Evolutionary conservation across 2,329 filamentous ascomycete genomes (phyloP).

Genomic region (Aspergillus sp.): DNA sequence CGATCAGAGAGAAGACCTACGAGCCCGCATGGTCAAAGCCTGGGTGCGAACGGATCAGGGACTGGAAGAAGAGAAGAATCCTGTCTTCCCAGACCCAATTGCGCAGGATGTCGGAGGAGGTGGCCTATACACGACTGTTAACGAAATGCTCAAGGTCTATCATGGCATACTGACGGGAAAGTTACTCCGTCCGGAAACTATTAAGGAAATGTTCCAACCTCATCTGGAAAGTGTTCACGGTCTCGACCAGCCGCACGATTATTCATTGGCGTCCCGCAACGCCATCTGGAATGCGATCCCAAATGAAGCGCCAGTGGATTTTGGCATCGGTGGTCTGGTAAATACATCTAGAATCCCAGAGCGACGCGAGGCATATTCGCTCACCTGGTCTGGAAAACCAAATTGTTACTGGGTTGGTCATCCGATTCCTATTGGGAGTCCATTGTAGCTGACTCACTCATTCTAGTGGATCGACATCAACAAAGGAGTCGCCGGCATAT

Average conservation of each 20-base stretch:
- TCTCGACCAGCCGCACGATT: neutral
- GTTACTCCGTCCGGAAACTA: neutral
- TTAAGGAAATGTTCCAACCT: slow-evolving; percentile 2
- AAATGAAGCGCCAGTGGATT: neutral
- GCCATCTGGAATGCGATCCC: slow-evolving; percentile 2
- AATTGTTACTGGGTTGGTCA: slow-evolving; percentile 5
- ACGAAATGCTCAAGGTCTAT: slow-evolving; percentile 3
- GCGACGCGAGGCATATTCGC: neutral
- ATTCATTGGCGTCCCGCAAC: neutral
- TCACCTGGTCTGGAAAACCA: slow-evolving; percentile 3
- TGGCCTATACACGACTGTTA: slow-evolving; percentile 2
- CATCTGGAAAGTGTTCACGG: neutral
- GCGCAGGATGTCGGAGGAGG: neutral
- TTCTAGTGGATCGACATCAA: slow-evolving; percentile 3
- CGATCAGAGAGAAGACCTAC: slow-evolving; percentile 2
- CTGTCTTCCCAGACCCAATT: neutral
- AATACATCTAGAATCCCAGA: neutral
- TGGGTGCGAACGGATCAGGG: neutral
- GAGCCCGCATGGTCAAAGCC: neutral
- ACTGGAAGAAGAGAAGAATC: neutral
- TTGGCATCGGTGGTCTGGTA: slow-evolving; percentile 2
- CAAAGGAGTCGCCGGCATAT: slow-evolving; percentile 3
- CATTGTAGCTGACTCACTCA: neutral
- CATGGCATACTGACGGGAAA: neutral
- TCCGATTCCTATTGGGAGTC: neutral